Conservation (phyloP, 208 protist species). For the Acanthamoeba polyphaga region DNA sequence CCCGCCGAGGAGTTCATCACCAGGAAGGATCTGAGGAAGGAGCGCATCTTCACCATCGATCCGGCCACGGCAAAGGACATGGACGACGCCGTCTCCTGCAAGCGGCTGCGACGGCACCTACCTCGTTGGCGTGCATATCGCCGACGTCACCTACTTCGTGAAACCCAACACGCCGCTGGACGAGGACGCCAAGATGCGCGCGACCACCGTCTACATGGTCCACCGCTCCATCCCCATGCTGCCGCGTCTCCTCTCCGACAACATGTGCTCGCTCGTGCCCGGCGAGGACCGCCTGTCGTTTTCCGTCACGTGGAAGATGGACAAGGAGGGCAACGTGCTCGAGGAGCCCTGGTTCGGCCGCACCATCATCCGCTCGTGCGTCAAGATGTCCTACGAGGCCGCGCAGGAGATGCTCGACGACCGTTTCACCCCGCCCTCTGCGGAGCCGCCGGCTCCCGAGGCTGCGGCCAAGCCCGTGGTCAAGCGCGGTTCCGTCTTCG, state of each 20-base stretch:
- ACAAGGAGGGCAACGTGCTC: slow-evolving; percentile 82
- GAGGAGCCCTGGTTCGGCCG: slow-evolving; percentile 76
- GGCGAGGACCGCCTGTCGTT: slow-evolving; percentile 93
- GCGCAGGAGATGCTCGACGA: slow-evolving; percentile 90
- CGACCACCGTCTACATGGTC: slow-evolving; percentile 93
- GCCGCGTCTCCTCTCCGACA: slow-evolving; percentile 90
- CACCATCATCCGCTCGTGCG: slow-evolving; percentile 90
- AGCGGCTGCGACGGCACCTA: slow-evolving; percentile 85
- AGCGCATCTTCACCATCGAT: slow-evolving; percentile 91
- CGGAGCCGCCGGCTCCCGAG: neutral
- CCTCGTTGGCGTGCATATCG: slow-evolving; percentile 95
- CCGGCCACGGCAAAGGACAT: slow-evolving; percentile 92
- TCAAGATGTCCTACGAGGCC: slow-evolving; percentile 89
- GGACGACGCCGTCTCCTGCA: slow-evolving; percentile 91
- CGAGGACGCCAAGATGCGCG: slow-evolving; percentile 89
- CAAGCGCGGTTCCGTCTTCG: slow-evolving; percentile 39
- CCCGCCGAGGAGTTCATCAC: slow-evolving; percentile 80
- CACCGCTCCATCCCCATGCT: slow-evolving; percentile 90
- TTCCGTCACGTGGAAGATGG: slow-evolving; percentile 91
- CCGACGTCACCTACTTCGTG: slow-evolving; percentile 96
- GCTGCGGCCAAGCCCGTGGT: neutral
- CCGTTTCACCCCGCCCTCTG: neutral
- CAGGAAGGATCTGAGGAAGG: slow-evolving; percentile 87
- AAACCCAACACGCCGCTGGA: slow-evolving; percentile 90
- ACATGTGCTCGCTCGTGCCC: slow-evolving; percentile 94